Evolutionary conservation across 805 yeast genomes (phyloP).

Genomic region (Candida parachauliodes): DNA sequence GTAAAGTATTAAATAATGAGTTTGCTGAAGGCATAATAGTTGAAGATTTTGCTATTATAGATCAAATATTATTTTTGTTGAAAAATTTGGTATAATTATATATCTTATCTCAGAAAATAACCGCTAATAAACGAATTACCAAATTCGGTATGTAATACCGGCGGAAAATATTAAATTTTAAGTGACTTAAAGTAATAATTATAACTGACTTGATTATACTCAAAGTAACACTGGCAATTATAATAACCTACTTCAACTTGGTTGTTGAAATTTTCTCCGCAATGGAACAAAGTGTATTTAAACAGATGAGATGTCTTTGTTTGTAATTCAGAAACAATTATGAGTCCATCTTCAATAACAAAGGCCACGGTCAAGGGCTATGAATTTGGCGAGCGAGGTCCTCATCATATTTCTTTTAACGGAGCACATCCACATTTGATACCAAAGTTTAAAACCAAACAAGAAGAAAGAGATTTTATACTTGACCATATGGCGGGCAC

Average conservation of each 20-base stretch:
- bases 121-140: too few species aligned
- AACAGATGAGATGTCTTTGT: neutral
- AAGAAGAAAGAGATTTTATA: conserved; percentile 49
- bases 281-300: neutral
- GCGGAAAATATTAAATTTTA: too few species aligned
- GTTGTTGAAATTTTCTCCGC: neutral
- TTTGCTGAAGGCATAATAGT: conserved; percentile 1
- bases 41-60: too few species aligned
- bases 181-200: too few species aligned
- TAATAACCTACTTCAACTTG: too few species aligned
- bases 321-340: neutral
- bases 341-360: conserved; percentile 2
- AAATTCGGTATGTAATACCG: too few species aligned
- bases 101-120: too few species aligned
- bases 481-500: conserved; percentile 79
- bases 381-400: conserved; percentile 41
- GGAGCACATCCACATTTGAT: conserved; percentile 43
- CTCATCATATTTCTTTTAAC: conserved; percentile 57
- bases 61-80: too few species aligned
- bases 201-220: too few species aligned
- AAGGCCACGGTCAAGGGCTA: conserved; percentile 36
- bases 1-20: neutral
- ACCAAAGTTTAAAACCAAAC: conserved; percentile 48
- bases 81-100: too few species aligned
- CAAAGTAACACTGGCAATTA: too few species aligned